Evolutionary conservation across 1,284 basidiomycete species (phyloP), one percentile per base, ranked within the genome.

Genomic region (Trichosporon sp.): DNA sequence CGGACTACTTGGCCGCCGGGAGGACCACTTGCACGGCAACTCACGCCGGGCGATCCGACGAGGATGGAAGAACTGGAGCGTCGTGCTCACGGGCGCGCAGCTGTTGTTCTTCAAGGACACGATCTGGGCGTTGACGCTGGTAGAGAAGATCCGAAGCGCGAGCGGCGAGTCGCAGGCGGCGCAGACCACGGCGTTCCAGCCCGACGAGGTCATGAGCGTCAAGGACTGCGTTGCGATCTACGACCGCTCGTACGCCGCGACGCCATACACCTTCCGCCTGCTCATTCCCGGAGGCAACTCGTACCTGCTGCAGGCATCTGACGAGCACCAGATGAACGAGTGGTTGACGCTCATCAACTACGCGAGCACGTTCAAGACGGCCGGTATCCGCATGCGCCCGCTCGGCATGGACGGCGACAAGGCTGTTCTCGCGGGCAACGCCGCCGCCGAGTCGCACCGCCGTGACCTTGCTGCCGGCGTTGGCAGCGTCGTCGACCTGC

Each of bases 321-420:
- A 89, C 77, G 90, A 92, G 76, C 83, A 86, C 66, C 92, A 96
- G 74, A 89, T 94, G 87, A 92, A 96, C 80, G 89, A 91, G 74
- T 99, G 96, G 96, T 91, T 98, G 75, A 88, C 91, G 40, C 88
- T 89, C 61, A 94, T 99, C 81, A 99, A 99, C 84, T 98, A 97
- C 81, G 95, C 94, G 6, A 92, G 93, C 72, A 88, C 92, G 7
- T 98, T 98, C 88, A 94, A 91, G 83, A 90, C 92, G 1, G 88
- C 90, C 7, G 92, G 91, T n/a, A 87, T 98, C 59, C 88, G 90
- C 64, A 94, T 97, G 88, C 90, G 94, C 14, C 88, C 91, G 0
- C 83, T 88, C 10, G 89, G 88, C 11, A 89, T 93, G 86, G 88
- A 90, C 26, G 86, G 87, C 65, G 87, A 87, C 75, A 91, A 91